phyloP scores from a whole-genome alignment of 805 yeast genomes.

The Nakazawaea anatomiae region DNA sequence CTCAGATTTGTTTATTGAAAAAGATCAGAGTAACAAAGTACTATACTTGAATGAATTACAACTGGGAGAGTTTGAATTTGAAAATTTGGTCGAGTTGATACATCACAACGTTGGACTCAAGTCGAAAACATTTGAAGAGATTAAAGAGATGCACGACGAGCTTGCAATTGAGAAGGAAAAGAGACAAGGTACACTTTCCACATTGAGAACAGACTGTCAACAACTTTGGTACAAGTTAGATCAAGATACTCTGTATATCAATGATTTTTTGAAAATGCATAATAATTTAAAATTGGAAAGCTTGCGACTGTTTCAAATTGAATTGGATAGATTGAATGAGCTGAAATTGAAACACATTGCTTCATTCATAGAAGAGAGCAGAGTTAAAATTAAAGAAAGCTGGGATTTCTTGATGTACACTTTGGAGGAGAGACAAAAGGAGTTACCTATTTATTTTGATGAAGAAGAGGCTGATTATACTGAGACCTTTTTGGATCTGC shows the following conservation, averaged over 20 bases:
- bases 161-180: constrained; percentile 26
- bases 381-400: constrained; percentile 49
- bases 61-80: constrained; percentile 7
- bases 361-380: constrained; percentile 57
- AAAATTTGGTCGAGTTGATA: constrained; percentile 14
- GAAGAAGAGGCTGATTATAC: constrained; percentile 35
- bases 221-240: constrained; percentile 41
- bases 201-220: constrained; percentile 26
- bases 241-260: constrained; percentile 24
- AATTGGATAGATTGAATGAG: constrained; percentile 49
- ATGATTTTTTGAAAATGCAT: constrained; percentile 35
- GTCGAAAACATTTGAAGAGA: constrained; percentile 12
- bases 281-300: constrained; percentile 39
- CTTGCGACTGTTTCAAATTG: constrained; percentile 45
- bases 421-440: constrained; percentile 40
- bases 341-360: constrained; percentile 63
- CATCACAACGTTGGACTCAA: constrained; percentile 20
- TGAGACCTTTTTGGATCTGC: constrained; percentile 55
- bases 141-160: constrained; percentile 9
- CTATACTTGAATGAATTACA: constrained; percentile 8
- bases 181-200: constrained; percentile 31
- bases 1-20: neutral
- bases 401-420: constrained; percentile 64
- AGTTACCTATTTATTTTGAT: constrained; percentile 34
- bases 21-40: constrained; percentile 12